phyloP scores from a whole-genome alignment of 2,329 filamentous ascomycete genomes.

The Chaetomiaceae sp. region DNA sequence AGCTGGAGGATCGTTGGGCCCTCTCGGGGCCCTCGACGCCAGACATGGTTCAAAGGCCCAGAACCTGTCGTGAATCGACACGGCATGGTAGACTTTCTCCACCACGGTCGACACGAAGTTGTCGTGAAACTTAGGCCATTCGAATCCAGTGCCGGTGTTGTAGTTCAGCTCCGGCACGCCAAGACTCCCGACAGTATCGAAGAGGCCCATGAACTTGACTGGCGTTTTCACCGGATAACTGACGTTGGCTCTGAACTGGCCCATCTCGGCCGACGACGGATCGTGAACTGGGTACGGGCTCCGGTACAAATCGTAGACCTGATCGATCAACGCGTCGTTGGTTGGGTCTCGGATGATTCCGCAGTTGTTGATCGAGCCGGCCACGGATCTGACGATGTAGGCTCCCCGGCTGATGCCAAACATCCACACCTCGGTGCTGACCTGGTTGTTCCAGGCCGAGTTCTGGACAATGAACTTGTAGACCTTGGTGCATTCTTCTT shows the following conservation, averaged over 20 bases:
- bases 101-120: conserved; percentile 27
- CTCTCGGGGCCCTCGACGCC: not conserved
- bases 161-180: conserved; percentile 11
- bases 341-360: conserved; percentile 21
- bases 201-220: not conserved
- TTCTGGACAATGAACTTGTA: conserved; percentile 21
- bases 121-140: conserved; percentile 27
- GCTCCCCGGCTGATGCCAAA: conserved; percentile 30
- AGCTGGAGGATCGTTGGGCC: not conserved
- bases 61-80: conserved; percentile 18
- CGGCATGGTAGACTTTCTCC: conserved; percentile 25
- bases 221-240: not conserved
- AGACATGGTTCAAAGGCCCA: conserved; percentile 2
- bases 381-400: conserved; percentile 26
- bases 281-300: not conserved
- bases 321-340: not conserved
- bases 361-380: conserved; percentile 31
- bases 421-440: conserved; percentile 25
- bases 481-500: not conserved
- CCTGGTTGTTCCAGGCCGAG: conserved; percentile 16
- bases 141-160: conserved; percentile 26
- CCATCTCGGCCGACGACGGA: not conserved
- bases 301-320: not conserved
- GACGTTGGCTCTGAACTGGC: not conserved
- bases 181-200: not conserved